These are phyloP conservation scores for Populus alba DNA, from an alignment of 345 rosid species.

Conservation along the genomic window DNA sequence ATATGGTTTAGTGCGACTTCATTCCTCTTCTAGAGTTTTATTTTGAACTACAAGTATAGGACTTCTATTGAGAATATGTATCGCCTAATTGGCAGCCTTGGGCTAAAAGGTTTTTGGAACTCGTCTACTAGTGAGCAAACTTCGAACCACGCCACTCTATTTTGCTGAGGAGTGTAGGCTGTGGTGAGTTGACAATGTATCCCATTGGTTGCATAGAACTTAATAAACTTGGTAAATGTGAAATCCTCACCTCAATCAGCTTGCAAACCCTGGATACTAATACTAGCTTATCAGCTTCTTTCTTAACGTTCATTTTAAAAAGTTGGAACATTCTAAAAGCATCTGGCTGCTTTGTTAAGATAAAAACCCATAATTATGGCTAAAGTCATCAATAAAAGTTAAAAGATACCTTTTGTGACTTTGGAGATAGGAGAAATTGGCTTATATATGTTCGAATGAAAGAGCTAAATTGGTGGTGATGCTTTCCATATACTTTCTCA, in stretches of 20 bases:
- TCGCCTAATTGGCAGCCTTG: background rate
- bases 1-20: background rate
- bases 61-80: background rate
- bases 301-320: no score
- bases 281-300: no score
- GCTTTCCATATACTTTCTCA: background rate
- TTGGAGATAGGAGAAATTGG: background rate
- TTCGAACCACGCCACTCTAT: background rate
- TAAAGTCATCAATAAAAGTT: background rate
- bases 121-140: background rate
- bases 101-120: background rate
- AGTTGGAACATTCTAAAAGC: no score
- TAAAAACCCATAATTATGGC: background rate
- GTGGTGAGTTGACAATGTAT: background rate
- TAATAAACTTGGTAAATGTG: background rate
- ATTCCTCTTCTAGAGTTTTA: background rate
- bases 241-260: background rate
- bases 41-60: background rate
- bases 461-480: background rate
- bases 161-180: background rate
- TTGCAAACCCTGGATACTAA: background rate
- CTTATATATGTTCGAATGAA: background rate
- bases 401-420: background rate
- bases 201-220: background rate
- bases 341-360: background rate